phyloP scores from a whole-genome alignment of 2,329 filamentous ascomycete species.

The Penicillium janthinellum region DNA sequence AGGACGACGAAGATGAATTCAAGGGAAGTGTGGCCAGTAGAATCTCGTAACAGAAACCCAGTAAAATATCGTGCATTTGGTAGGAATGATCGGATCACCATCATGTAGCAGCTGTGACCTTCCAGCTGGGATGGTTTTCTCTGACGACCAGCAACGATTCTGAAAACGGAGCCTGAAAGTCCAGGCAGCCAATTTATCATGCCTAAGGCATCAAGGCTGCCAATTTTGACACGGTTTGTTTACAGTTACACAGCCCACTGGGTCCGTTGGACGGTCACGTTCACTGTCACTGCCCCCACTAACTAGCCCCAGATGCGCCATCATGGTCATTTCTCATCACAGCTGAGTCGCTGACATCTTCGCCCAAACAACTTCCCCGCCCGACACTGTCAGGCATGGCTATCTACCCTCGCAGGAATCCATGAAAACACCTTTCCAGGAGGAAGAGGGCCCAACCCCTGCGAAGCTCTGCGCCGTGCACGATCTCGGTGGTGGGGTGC shows the following conservation, averaged over 20 bases:
- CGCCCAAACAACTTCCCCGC: not conserved
- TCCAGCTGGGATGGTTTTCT: too few species aligned
- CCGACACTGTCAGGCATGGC: not conserved
- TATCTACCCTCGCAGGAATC: not conserved
- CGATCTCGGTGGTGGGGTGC: conserved; percentile 11
- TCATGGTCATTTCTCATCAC: not conserved
- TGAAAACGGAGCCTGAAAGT: not conserved
- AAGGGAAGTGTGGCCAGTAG: too few species aligned
- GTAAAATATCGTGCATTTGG: not conserved
- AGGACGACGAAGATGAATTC: too few species aligned
- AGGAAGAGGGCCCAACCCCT: conserved; percentile 6
- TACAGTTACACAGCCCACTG: conserved; percentile 1
- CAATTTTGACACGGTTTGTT: not conserved
- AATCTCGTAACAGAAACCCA: too few species aligned
- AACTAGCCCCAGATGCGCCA: not conserved
- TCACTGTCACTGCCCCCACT: not conserved
- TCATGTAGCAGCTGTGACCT: too few species aligned
- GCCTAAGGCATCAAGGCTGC: not conserved
- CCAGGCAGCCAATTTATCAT: not conserved
- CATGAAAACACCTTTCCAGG: not conserved
- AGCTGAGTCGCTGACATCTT: not conserved
- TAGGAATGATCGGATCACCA: too few species aligned
- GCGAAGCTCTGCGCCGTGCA: conserved; percentile 8
- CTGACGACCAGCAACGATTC: too few species aligned
- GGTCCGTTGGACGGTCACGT: not conserved